Conservation (phyloP, 805 yeast genomes). For the Ogataea methanolica region DNA sequence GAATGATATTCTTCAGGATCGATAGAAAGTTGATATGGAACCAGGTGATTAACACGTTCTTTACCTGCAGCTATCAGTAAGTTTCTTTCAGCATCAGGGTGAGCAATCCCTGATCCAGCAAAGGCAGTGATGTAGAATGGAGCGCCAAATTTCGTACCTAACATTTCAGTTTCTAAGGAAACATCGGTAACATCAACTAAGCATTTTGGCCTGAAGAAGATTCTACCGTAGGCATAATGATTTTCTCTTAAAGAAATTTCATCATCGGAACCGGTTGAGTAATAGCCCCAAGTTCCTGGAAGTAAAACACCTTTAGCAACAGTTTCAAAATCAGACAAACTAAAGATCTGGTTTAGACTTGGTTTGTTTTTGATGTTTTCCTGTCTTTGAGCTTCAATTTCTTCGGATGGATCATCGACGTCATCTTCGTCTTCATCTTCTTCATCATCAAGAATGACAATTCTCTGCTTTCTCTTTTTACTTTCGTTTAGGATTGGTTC, state of each 20-base stretch:
- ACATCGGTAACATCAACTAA: conserved; percentile 68
- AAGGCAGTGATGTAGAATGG: conserved; percentile 91
- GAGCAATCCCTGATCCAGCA: conserved; percentile 83
- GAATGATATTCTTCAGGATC: conserved; percentile 74
- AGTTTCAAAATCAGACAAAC: conserved; percentile 78
- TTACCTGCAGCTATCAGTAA: conserved; percentile 68
- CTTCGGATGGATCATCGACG: conserved; percentile 22
- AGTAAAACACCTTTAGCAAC: conserved; percentile 76
- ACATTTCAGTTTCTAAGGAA: conserved; percentile 59
- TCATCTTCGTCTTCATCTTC: conserved; percentile 22
- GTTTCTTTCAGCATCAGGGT: conserved; percentile 81
- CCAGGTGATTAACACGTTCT: conserved; percentile 73
- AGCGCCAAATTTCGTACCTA: conserved; percentile 58
- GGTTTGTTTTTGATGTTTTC: conserved; percentile 52
- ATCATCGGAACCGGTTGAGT: conserved; percentile 87
- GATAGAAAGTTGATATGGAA: conserved; percentile 82
- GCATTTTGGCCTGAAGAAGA: conserved; percentile 80
- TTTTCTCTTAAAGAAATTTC: conserved; percentile 85
- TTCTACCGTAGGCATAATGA: conserved; percentile 79
- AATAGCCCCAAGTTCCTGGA: conserved; percentile 82
- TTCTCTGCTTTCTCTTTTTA: conserved; percentile 14
- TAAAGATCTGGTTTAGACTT: conserved; percentile 60
- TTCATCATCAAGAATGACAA: conserved; percentile 23
- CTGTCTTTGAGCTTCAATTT: conserved; percentile 36
- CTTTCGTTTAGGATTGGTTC: conserved; percentile 12